Evolutionary conservation across 2,329 filamentous ascomycete genomes (phyloP), one percentile per base, ranked within the genome.

Genomic region (Berkeleyomyces basicola): DNA sequence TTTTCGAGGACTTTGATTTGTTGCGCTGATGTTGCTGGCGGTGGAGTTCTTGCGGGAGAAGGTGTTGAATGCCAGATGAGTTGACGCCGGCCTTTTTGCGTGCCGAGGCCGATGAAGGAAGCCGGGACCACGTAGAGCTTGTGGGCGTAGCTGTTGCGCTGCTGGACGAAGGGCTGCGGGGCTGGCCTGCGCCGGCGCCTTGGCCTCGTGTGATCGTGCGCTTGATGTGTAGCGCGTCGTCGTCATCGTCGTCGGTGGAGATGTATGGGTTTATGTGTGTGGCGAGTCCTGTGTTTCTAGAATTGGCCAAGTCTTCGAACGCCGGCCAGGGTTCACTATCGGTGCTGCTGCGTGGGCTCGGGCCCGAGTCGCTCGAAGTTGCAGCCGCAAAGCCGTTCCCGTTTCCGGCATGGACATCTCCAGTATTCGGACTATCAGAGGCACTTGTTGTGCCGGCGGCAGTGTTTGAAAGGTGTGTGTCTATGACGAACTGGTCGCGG

Each of bases 201-300:
- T 42, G 2, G 58, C n/a, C 7, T 44, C 42, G 42, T 7, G 47
- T 7, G 2, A 16, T 42, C 4, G 49, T 44, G 33, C 23, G 42
- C 10, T 37, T 59, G 63, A 91, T 85, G 44, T 86, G 83, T 39
- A 90, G 74, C 14, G 82, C 74, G 59, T 95, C 89, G 66, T 95
- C 90, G 59, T 95, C 89, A 66, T 95, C 90, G 64, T 95, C 90
- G 70, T 95, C 88, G 0, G 88, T 95, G 3, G 87, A 90, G 7
- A 69, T 71, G 7, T 68, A 70, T 36, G 85, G 81, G 23, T 78
- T 77, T 42, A 82, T 79, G 68, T 78, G 82, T 37, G 59, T 14
- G n/a, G 51, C 49, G n/a, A 55, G 23, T 7, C 14, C 37, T 49
- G 59, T 31, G 36, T 11, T 42, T 33, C 44, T 40, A 11, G 59